Evolutionary conservation across 176 grass and related monocot genomes (phyloP), one percentile per base, ranked within the genome.

Genomic region (Oryza punctata): DNA sequence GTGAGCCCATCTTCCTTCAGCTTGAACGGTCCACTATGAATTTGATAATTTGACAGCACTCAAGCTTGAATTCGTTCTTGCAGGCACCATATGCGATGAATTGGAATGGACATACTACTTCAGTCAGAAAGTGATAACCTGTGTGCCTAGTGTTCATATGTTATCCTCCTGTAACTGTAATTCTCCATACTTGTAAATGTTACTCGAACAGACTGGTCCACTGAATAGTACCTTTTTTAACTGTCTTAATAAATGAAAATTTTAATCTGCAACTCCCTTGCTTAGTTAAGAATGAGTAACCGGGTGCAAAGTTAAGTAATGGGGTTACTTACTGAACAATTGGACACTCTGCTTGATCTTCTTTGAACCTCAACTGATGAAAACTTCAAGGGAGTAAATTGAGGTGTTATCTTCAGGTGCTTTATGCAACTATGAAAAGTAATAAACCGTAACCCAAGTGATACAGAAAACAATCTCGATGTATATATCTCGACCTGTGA

Each of bases 31-130:
- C 10, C 13, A 3, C 44, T 40, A 8, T 41, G 12, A 54, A 33
- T 77, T 57, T 6, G 41, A 33, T 40, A 27, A 14, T 49, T n/a
- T 81, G 66, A 82, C 74, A 35, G 14, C 13, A 5, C 60, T 72
- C 12, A 57, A 79, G 12, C 12, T 69, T 72, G 32, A 37, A 2
- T 45, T 12, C 69, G 28, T 27, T 83, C 40, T 86, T 86, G 60
- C 87, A 94, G 93, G 90, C 90, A 94, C 69, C 93, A 94, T 67
- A 90, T 94, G 93, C 78, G 93, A 79, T 94, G 82, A 94, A n/a
- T 68, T 37, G 16, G 73, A 82, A 14, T 67, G 14, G 63, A 75
- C 45, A 38, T 21, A 47, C 21, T 63, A 72, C 69, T 40, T 82
- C 47, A 50, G 49, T 61, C 38, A 40, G 60, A 61, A 79, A 65